Conservation (phyloP, 116 monocot species). For the Phalaenopsis hybrid region DNA sequence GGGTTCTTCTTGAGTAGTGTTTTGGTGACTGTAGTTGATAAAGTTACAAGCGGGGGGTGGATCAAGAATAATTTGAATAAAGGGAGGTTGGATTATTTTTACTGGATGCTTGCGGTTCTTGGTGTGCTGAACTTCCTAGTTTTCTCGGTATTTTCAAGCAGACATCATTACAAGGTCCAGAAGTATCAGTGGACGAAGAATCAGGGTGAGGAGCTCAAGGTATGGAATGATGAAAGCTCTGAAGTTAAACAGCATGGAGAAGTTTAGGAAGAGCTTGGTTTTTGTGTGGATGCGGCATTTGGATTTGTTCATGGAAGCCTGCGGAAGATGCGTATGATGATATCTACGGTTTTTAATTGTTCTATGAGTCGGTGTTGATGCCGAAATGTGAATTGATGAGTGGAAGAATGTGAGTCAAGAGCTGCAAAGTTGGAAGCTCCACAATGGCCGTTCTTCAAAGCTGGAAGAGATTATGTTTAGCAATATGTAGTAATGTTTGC, state of each 20-base stretch:
- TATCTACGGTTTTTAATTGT: neutral
- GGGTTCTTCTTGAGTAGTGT: constrained; percentile 22
- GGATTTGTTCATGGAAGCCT: neutral
- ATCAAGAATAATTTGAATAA: constrained; percentile 17
- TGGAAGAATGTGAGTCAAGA: neutral
- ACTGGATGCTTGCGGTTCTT: constrained; percentile 16
- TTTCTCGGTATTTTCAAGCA: neutral
- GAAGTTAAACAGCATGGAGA: neutral
- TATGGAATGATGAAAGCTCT: neutral
- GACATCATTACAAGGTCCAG: constrained; percentile 7
- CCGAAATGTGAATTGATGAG: neutral
- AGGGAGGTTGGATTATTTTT: constrained; percentile 20
- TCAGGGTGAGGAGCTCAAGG: neutral
- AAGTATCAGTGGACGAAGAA: neutral
- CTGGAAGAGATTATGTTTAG: no score
- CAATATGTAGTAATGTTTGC: neutral
- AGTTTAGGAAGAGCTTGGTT: neutral
- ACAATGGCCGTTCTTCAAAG: no score
- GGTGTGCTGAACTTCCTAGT: constrained; percentile 14
- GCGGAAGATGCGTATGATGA: no score
- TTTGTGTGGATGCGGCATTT: neutral
- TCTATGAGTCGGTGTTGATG: neutral
- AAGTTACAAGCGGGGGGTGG: constrained; percentile 7
- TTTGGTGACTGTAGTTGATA: constrained; percentile 14
- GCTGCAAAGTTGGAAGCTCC: neutral